Conservation (phyloP, 2,329 filamentous ascomycete species). For the Allantophomopsis cytisporea region DNA sequence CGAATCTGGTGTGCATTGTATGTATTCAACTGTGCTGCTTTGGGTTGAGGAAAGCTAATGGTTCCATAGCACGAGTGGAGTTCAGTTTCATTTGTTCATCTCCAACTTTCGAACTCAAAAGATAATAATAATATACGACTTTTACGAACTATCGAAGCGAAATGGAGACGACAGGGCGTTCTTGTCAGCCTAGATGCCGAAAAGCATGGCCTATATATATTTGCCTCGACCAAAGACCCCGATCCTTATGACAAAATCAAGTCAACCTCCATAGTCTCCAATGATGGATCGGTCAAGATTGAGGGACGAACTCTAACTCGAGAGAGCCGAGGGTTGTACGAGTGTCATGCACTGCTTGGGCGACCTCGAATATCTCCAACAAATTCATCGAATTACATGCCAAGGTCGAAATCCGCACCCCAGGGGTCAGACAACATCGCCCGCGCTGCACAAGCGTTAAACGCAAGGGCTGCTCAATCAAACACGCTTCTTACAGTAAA, state of each 20-base stretch:
- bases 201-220: slow-evolving; percentile 17
- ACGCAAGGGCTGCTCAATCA: slow-evolving; percentile 11
- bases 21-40: neutral
- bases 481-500: slow-evolving; percentile 3
- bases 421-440: too few species aligned
- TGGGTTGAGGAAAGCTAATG: too few species aligned
- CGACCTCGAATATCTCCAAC: too few species aligned
- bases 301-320: too few species aligned
- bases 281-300: too few species aligned
- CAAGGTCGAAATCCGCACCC: too few species aligned
- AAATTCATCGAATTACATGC: too few species aligned
- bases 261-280: neutral
- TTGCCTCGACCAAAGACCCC: slow-evolving; percentile 2
- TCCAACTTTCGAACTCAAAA: neutral
- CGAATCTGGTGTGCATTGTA: slow-evolving; percentile 20
- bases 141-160: slow-evolving; percentile 14
- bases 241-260: slow-evolving; percentile 3
- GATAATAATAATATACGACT: slow-evolving; percentile 6
- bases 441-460: slow-evolving; percentile 4
- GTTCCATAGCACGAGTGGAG: too few species aligned
- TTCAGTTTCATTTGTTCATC: neutral
- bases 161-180: slow-evolving; percentile 14
- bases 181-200: slow-evolving; percentile 14
- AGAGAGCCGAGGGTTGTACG: too few species aligned
- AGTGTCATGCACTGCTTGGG: too few species aligned